Evolutionary conservation across 495 filamentous ascomycete species (phyloP), one percentile per base, ranked within the genome.

Genomic region (Penicillium flavigenum): DNA sequence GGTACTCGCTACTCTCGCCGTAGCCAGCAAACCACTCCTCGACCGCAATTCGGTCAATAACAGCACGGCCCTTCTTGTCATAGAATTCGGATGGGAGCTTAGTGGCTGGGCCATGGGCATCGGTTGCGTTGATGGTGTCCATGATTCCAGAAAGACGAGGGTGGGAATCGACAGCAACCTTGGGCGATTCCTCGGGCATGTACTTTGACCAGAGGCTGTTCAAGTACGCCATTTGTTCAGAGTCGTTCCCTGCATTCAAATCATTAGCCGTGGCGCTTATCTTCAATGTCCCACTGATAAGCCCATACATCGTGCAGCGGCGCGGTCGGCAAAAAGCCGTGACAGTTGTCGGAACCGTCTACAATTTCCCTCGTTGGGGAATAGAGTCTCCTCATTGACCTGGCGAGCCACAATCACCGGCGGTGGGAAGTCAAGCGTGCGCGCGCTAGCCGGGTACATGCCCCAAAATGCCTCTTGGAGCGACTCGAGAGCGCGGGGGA

Each of bases 1-100:
- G 85, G 76, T 94, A 98, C 71, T 98, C 94, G 24, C 65, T 71
- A 54, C 83, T 91, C 72, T 96, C 91, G 39, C 78, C 79, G 68
- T 92, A 98, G 4, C 93, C 94, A 8, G 84, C 73, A 66, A 88
- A 98, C 94, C 94, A 98, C 74, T 98, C 95, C 61, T 98, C 94
- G 2, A 90, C 86, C 42, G 79, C 83, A 47, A 97, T 89, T 27
- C 80, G 80, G 50, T 97, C 88, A 52, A 97, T 82, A 47, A 91
- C 86, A 2, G 75, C 78, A 5, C 82, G 71, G 3, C 75, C 87
- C 68, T 86, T 88, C 31, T 77, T 65, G 63, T 96, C 91, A 70
- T 98, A 98, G 72, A 98, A 98, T 49, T 92, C 89, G 14, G 74
- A 71, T 0, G 94, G 94, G 7, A 98, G 79, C 44, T 77, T 79